Base-by-base conservation (phyloP, 768 basidiomycete genomes). In the Naganishia antarctica region DNA sequence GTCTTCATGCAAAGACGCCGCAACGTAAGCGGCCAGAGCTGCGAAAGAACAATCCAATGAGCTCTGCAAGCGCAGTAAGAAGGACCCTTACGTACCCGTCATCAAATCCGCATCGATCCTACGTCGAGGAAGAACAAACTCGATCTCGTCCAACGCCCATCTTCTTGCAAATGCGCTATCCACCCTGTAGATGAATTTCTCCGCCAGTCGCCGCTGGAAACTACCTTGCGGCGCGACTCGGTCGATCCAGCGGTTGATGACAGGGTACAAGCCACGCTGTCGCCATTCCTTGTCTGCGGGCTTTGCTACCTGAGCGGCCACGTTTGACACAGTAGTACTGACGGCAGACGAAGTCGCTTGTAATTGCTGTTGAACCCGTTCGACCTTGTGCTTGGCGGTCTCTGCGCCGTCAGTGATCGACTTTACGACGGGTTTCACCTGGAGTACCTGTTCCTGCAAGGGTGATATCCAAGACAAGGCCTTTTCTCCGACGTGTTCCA, bases 1-100 rank as follows among this genome's bases (percentile, higher is more conserved):
- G 46, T 77, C 76, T 50, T 77, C 76, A 12, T 68, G 65, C 21
- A 69, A 63, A 0, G 76, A 77, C 4, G 71, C 73, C 7, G 70
- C 61, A 9, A 70, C 64, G n/a, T 73, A 66, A 0, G 69, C 68
- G 1, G 73, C 66, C 21, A 75, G 61, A 26, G 74, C 75, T 76
- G 23, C n/a, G n/a, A n/a, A n/a, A n/a, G n/a, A n/a, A n/a, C n/a
- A n/a, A n/a, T n/a, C n/a, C n/a, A n/a, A n/a, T n/a, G n/a, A n/a
- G n/a, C n/a, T n/a, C n/a, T n/a, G n/a, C n/a, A n/a, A n/a, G n/a
- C n/a, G n/a, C n/a, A n/a, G n/a, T 15, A 7, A 18, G 25, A 25
- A 23, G 28, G 32, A 4, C 26, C 2, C 16, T 34, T 1, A 21
- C 66, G 46, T 31, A 65, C 61, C 37, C 29, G 45, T 53, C 34